Evolutionary conservation across 1,284 basidiomycete genomes (phyloP), one percentile per base, ranked within the genome.

Genomic region (Apiotrichum mycotoxinovorans): DNA sequence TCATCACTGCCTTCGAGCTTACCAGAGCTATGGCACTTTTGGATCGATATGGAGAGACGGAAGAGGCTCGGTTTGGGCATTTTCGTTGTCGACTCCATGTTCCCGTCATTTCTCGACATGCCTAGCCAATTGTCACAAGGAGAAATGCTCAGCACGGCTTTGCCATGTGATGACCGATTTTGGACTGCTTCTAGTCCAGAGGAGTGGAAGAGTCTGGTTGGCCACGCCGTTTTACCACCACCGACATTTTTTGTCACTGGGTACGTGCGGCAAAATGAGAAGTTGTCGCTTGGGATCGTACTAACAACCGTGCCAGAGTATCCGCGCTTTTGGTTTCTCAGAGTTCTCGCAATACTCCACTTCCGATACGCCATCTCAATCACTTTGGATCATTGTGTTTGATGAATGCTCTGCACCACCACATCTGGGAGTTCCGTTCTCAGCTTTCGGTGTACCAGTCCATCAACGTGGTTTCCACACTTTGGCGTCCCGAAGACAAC

Each of bases 41-140:
- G 66, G 66, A 57, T 63, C 22, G 44, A 58, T 1, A 51, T 58
- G 18, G 66, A 67, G 47, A 63, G 60, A 51, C 47, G 60, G 33
- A 67, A 67, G 51, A 57, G 66, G 1, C 54, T 67, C 2, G 66
- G 66, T 7, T 52, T 61, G 8, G 63, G 56, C 12, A 62, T 65
- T 17, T 65, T 57, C 54, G 43, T 65, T 12, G 30, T 65, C 20
- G 66, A 67, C 49, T 41, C 55, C 14, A 47, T 57, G 23, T 57
- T 57, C 35, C 59, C 59, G 17, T 47, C 46, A 7, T 57, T 54
- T 43, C 30, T 61, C 34, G 59, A 57, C 52, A 41, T 43, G n/a
- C 55, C 66, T 11, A 57, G 64, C 4, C 61, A 67, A 27, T 55
- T 60, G 22, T 61, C 63, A 3, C 66, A 61, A 37, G 59, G 64